Evolutionary conservation across 2,329 filamentous ascomycete genomes (phyloP).

Genomic region (Cladosporium sp.): DNA sequence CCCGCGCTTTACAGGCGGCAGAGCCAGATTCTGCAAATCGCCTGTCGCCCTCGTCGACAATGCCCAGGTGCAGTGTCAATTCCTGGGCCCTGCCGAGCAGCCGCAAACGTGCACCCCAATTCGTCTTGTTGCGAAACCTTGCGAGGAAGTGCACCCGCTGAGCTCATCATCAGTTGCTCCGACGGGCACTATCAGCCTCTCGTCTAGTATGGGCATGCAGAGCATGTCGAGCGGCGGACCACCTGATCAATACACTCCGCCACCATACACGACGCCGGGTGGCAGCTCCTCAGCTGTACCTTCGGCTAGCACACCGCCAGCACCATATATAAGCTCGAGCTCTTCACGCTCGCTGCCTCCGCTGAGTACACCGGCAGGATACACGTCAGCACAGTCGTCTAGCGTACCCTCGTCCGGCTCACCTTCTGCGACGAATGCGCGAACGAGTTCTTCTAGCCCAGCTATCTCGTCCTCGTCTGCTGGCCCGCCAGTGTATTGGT

Average conservation of each 20-base stretch:
- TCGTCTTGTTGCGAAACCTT: conserved; percentile 28
- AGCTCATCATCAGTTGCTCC: neutral
- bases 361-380: neutral
- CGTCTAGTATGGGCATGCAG: conserved; percentile 17
- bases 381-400: neutral
- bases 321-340: neutral
- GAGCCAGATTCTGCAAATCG: conserved; percentile 36
- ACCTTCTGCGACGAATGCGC: neutral
- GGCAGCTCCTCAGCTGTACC: conserved; percentile 1
- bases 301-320: conserved; percentile 3
- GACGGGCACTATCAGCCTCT: conserved; percentile 13
- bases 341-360: conserved; percentile 1
- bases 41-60: conserved; percentile 30
- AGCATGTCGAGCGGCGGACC: conserved; percentile 17
- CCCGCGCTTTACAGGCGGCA: conserved; percentile 32
- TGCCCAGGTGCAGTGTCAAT: conserved; percentile 32
- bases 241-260: conserved; percentile 4
- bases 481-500: conserved; percentile 3
- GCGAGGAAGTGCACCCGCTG: conserved; percentile 22
- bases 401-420: neutral
- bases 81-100: conserved; percentile 30
- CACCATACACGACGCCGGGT: neutral
- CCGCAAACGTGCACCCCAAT: conserved; percentile 31
- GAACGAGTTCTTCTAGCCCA: neutral
- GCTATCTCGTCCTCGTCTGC: neutral